Conservation (phyloP, 192 early-diverging fungal genomes). For the Backusella sp. region DNA sequence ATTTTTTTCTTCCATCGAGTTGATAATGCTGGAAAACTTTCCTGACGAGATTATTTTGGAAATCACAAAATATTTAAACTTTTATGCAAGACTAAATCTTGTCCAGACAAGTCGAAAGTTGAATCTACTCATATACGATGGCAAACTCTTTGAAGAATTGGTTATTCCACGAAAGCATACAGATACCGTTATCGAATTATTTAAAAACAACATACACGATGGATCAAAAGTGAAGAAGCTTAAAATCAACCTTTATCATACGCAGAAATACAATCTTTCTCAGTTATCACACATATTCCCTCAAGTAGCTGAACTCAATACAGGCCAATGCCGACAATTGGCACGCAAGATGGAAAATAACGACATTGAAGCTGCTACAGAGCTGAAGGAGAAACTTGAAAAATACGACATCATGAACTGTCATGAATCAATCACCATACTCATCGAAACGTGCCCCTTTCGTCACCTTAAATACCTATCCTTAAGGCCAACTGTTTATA, state of each 20-base stretch:
- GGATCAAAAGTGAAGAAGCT: neutral
- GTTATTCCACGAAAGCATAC: neutral
- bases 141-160: neutral
- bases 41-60: neutral
- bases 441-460: neutral
- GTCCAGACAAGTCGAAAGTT: neutral
- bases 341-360: neutral
- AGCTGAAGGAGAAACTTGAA: neutral
- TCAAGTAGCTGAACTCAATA: neutral
- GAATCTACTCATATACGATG: neutral
- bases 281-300: neutral
- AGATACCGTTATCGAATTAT: neutral
- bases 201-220: neutral
- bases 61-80: neutral
- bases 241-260: neutral
- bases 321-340: neutral
- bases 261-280: neutral
- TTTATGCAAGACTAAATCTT: neutral
- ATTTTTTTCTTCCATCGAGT: neutral
- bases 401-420: neutral
- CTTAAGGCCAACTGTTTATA: neutral
- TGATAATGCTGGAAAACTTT: neutral
- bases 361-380: neutral
- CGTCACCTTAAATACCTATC: neutral
- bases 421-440: neutral